phyloP scores from a whole-genome alignment of 495 filamentous ascomycete species.

The Collariella sp. region DNA sequence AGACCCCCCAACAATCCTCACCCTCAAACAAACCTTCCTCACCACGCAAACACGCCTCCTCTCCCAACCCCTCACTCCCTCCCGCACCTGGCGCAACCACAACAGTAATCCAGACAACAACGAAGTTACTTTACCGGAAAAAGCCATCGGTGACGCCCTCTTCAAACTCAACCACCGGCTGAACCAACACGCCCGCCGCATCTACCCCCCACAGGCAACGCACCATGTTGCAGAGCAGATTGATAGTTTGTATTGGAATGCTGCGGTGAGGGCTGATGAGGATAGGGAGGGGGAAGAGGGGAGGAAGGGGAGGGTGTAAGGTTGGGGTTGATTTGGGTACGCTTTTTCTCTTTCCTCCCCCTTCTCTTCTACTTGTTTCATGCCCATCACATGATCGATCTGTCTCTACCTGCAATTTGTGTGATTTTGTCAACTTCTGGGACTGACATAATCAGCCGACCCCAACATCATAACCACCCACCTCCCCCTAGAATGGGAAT shows the following conservation, averaged over 20 bases:
- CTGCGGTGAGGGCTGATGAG: slow-evolving; percentile 31
- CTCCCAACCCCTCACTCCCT: slow-evolving; percentile 46
- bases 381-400: too few relatives aligned
- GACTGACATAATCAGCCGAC: slow-evolving; percentile 26
- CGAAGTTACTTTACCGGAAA: slow-evolving; percentile 42
- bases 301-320: slow-evolving; percentile 25
- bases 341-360: slow-evolving; percentile 2
- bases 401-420: too few relatives aligned
- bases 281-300: slow-evolving; percentile 40
- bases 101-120: slow-evolving; percentile 39
- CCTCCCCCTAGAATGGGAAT: slow-evolving; percentile 38
- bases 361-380: background rate
- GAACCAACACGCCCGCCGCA: slow-evolving; percentile 60
- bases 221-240: slow-evolving; percentile 80
- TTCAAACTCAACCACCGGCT: slow-evolving; percentile 55
- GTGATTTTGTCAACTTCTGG: too few relatives aligned
- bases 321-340: slow-evolving; percentile 35
- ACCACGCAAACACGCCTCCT: slow-evolving; percentile 54
- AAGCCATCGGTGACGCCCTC: slow-evolving; percentile 36
- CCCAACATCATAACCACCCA: slow-evolving; percentile 32
- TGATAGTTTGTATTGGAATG: slow-evolving; percentile 59
- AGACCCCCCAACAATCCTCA: slow-evolving; percentile 45
- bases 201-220: slow-evolving; percentile 65
- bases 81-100: slow-evolving; percentile 48
- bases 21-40: slow-evolving; percentile 58